A percentile compares a stretch with the other conserved stretches of the same genome.
Evolutionary conservation across 1,284 basidiomycete genomes (phyloP).

Genomic region (Uromyces viciae-fabae): DNA sequence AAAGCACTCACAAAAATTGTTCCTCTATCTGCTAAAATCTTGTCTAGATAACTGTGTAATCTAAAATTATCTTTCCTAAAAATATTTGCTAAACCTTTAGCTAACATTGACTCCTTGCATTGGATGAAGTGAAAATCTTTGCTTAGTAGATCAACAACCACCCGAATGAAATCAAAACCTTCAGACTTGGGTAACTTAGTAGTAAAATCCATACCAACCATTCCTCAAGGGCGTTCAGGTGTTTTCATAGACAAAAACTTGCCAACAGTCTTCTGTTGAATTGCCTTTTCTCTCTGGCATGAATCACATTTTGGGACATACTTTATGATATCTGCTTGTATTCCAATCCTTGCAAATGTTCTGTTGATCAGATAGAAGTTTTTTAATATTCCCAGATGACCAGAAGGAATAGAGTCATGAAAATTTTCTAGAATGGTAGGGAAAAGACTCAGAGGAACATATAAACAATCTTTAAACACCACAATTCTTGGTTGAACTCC

Average conservation of each 20-base stretch:
- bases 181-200: constrained; percentile 56
- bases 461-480: not conserved
- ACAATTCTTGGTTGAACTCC: too few relatives aligned
- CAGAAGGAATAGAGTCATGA: not conserved
- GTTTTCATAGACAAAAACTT: not conserved
- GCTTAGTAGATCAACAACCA: constrained; percentile 57
- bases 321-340: not conserved
- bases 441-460: not conserved
- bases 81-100: not conserved
- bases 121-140: constrained; percentile 57
- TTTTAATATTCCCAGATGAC: not conserved
- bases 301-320: not conserved
- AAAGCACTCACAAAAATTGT: not conserved
- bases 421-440: not conserved
- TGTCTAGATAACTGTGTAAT: not conserved
- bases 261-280: not conserved
- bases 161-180: constrained; percentile 56
- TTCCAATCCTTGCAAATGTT: not conserved
- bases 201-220: constrained; percentile 60
- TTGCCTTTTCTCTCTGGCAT: not conserved
- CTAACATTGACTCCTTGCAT: not conserved
- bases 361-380: not conserved
- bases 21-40: not conserved
- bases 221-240: constrained; percentile 54
- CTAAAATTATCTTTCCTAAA: not conserved